Percentiles rank a stretch among this genome's conserved stretches.
Evolutionary conservation across 345 rosid species (phyloP).

Genomic region (Triadica sebifera): DNA sequence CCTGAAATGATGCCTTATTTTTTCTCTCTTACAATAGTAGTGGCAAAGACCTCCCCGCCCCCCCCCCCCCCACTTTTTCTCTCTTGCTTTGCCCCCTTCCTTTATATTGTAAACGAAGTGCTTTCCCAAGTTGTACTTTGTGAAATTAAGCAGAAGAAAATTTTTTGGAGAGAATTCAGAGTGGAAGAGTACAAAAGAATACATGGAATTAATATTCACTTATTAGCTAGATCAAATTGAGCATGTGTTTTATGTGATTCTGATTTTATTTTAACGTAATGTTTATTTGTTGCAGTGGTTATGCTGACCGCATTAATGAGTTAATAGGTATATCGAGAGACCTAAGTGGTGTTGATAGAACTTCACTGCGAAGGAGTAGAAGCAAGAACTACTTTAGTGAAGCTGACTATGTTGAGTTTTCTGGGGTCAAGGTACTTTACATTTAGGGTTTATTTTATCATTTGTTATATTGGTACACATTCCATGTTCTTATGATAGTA

Average conservation of each 20-base stretch:
- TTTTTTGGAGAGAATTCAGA: background rate
- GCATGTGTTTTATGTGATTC: slow-evolving; percentile 8
- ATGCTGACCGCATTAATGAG: slow-evolving; percentile 97
- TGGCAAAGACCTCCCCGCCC: too few species aligned
- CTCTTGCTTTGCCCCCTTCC: too few species aligned
- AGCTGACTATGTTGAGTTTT: slow-evolving; percentile 86
- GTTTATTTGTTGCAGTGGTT: slow-evolving; percentile 62
- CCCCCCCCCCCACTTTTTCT: too few species aligned
- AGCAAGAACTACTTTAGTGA: slow-evolving; percentile 73
- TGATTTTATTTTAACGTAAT: slow-evolving; percentile 10
- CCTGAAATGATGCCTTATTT: too few species aligned
- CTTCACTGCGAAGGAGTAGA: slow-evolving; percentile 61
- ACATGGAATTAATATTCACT: background rate
- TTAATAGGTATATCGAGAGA: slow-evolving; percentile 79
- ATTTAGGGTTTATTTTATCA: slow-evolving; percentile 1
- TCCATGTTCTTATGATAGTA: slow-evolving; percentile 20
- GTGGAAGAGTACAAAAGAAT: background rate
- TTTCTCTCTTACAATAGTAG: too few species aligned
- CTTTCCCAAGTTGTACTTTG: background rate
- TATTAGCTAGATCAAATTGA: background rate
- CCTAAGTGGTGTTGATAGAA: slow-evolving; percentile 57
- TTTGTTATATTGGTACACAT: slow-evolving; percentile 11
- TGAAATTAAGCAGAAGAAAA: too few species aligned
- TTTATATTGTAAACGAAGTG: background rate
- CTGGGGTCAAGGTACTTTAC: slow-evolving; percentile 81